phyloP scores from a whole-genome alignment of 306 rosid genomes.

The Cicer arietinum region DNA sequence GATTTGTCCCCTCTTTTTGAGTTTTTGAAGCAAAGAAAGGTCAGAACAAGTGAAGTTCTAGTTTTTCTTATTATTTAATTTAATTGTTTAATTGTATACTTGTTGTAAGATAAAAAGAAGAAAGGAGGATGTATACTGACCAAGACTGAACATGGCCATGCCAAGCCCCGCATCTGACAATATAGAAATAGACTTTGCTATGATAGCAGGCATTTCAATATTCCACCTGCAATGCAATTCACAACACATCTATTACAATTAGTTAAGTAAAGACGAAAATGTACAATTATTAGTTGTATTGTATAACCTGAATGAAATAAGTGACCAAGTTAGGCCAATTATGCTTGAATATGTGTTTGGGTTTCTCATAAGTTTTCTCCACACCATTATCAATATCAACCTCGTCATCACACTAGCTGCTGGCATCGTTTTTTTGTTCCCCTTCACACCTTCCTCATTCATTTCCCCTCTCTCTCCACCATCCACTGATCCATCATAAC shows the following conservation, averaged over 20 bases:
- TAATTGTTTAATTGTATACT: too few relatives aligned
- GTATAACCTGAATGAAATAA: constrained; percentile 71
- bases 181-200: constrained; percentile 85
- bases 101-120: constrained; percentile 2
- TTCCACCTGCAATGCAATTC: constrained; percentile 65
- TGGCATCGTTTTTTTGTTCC: constrained; percentile 66
- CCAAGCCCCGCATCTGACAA: constrained; percentile 97
- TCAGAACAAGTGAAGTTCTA: constrained; percentile 17
- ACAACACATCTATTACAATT: not conserved
- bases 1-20: constrained; percentile 33
- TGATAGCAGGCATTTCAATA: constrained; percentile 79
- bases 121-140: constrained; percentile 52
- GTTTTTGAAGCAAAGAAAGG: constrained; percentile 32
- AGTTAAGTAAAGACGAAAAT: not conserved
- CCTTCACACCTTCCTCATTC: constrained; percentile 60
- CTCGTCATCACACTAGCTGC: constrained; percentile 94
- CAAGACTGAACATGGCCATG: constrained; percentile 99
- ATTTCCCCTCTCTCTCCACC: constrained; percentile 64
- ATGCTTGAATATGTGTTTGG: constrained; percentile 94
- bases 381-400: constrained; percentile 92
- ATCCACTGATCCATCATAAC: constrained; percentile 52
- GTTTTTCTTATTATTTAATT: not conserved
- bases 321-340: constrained; percentile 86
- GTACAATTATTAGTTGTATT: not conserved
- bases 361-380: constrained; percentile 90